Conservation (phyloP, 148 eudicot species). For the Camellia granthamiana region DNA sequence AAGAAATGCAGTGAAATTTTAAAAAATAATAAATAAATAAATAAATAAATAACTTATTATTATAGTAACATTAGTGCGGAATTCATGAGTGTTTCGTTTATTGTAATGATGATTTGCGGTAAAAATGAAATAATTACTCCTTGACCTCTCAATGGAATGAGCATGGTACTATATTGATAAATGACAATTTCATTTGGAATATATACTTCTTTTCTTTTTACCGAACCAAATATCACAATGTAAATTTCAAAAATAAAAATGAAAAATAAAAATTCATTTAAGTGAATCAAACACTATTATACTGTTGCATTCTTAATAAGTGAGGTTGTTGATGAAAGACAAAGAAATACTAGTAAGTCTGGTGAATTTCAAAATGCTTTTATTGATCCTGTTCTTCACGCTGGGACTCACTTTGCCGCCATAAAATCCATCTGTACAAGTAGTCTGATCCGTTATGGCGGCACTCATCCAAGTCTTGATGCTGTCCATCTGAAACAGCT, state of each 20-base stretch:
- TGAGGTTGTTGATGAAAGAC: conserved; percentile 41
- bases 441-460: conserved; percentile 49
- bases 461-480: conserved; percentile 59
- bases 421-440: conserved; percentile 54
- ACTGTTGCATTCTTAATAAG: neutral
- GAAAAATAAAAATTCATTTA: neutral
- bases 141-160: too few species aligned
- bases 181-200: too few species aligned
- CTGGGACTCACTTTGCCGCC: conserved; percentile 23
- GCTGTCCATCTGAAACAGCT: conserved; percentile 33
- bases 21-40: too few species aligned
- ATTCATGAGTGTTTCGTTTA: too few species aligned
- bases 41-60: too few species aligned
- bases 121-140: too few species aligned
- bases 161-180: too few species aligned
- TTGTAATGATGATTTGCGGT: too few species aligned
- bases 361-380: conserved; percentile 18
- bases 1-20: too few species aligned
- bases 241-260: neutral
- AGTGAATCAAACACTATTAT: neutral
- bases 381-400: conserved; percentile 31
- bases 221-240: too few species aligned
- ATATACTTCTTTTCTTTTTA: too few species aligned
- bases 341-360: conserved; percentile 43
- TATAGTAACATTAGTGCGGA: too few species aligned